Evolutionary conservation across 495 filamentous ascomycete genomes (phyloP), one percentile per base, ranked within the genome.

Genomic region (Talaromyces liani): DNA sequence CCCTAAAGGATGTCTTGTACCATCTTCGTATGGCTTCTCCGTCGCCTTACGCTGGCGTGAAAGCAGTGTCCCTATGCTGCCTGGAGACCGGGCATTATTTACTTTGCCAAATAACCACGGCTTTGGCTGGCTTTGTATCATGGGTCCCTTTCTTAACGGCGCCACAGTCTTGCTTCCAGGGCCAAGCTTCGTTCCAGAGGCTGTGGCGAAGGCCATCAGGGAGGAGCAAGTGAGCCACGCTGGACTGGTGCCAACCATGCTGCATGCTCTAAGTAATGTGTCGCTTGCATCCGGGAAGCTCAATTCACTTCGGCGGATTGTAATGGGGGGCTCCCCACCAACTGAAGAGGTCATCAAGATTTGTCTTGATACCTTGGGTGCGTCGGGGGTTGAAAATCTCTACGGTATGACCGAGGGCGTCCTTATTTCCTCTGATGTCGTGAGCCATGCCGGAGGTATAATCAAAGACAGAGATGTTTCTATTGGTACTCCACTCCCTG

Each of bases 381-480:
- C 70, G 22, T 64, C 59, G n/a, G 64, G 65, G 29, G 72, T 69
- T 31, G 67, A 71, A 20, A 70, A 71, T 62, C 68, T 69, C 22
- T 80, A 74, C 60, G 79, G 79, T 4, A 78, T 81, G 77, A 79
- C 70, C 5, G 77, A 80, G 65, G 75, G 72, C 8, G 64, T 71
- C 3, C 68, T 70, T 18, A 65, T 71, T 3, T 65, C 74, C n/a
- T 67, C 68, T 20, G 73, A 69, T 58, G 25, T 61, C 22, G 60
- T 64, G 0, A 39, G 55, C 6, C 7, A 34, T 29, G 56, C 53
- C n/a, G 64, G 63, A 14, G 24, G 56, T 16, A 67, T 68, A 8
- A 56, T 63, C 60, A 68, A 65, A 29, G 69, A 41, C 14, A 51
- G 61, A 9, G 62, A 61, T 58, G 65, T 63, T 63, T 64, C 61